phyloP scores from a whole-genome alignment of 768 basidiomycete genomes.

The Lentinula sp. region DNA sequence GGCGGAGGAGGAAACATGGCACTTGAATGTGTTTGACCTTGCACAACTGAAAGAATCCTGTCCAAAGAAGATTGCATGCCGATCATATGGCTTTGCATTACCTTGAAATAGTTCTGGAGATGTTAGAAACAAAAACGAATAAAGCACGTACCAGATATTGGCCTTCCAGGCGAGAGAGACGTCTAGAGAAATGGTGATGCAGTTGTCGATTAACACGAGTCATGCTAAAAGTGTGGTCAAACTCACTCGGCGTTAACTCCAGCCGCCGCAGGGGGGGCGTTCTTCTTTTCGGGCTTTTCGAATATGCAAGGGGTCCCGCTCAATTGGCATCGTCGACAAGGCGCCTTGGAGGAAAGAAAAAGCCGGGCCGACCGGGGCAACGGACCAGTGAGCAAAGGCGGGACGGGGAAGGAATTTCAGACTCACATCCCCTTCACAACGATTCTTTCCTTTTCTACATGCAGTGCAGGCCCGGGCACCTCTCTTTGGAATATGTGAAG shows the following conservation, averaged over 20 bases:
- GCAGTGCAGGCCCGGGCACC: conserved; percentile 87
- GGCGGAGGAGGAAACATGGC: conserved; percentile 25
- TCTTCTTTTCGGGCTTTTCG: conserved; percentile 91
- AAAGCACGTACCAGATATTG: conserved; percentile 63
- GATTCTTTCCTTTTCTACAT: conserved; percentile 88
- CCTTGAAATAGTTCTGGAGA: conserved; percentile 32
- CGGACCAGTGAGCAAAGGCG: conserved; percentile 54
- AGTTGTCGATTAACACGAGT: conserved; percentile 10
- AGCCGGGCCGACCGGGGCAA: conserved; percentile 69
- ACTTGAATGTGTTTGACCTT: conserved; percentile 33
- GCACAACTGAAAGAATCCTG: conserved; percentile 70
- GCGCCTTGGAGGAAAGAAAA: conserved; percentile 51
- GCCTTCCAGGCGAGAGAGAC: conserved; percentile 78
- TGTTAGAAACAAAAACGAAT: neutral
- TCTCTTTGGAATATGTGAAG: conserved; percentile 78
- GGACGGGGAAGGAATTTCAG: conserved; percentile 2
- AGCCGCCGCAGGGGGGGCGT: conserved; percentile 42
- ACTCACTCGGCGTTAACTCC: conserved; percentile 71
- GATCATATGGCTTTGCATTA: conserved; percentile 93
- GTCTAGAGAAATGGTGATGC: conserved; percentile 37
- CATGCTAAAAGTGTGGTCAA: neutral
- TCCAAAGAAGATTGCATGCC: conserved; percentile 89
- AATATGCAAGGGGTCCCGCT: conserved; percentile 79
- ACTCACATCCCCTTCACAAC: conserved; percentile 85
- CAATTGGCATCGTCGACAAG: conserved; percentile 84